These are phyloP conservation scores for Nakaseomyces bracarensis DNA, from an alignment of 1,139 yeast genomes.

Conservation along the genomic window DNA sequence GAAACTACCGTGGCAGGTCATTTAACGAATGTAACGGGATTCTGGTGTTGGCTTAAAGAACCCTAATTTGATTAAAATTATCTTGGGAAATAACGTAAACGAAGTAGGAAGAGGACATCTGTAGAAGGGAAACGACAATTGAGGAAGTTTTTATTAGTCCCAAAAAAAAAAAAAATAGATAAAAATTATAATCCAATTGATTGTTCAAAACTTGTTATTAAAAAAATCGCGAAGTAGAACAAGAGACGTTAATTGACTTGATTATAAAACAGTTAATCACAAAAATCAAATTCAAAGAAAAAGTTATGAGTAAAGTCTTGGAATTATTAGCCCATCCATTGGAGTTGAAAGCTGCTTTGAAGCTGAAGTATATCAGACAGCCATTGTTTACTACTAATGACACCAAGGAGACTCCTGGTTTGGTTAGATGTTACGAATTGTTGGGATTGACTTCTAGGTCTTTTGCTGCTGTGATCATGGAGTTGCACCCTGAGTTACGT, in stretches of 20 bases:
- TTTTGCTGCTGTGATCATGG: conserved; percentile 85
- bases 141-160: too few relatives aligned
- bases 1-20: too few relatives aligned
- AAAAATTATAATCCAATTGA: too few relatives aligned
- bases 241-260: not conserved
- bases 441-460: conserved; percentile 74
- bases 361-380: conserved; percentile 47
- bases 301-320: conserved; percentile 54
- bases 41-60: too few relatives aligned
- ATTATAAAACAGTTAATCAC: not conserved
- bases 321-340: conserved; percentile 62
- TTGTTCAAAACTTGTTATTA: too few relatives aligned
- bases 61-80: too few relatives aligned
- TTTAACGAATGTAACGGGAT: too few relatives aligned
- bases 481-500: conserved; percentile 82
- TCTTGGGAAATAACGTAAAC: too few relatives aligned
- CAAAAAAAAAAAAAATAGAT: too few relatives aligned
- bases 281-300: not conserved
- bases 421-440: conserved; percentile 61
- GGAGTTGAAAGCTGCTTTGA: conserved; percentile 62
- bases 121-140: too few relatives aligned
- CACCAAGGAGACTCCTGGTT: conserved; percentile 38
- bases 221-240: too few relatives aligned
- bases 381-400: conserved; percentile 42
- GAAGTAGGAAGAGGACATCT: too few relatives aligned